phyloP scores from a whole-genome alignment of 2,329 filamentous ascomycete genomes.

The Colletotrichum eremochloae region DNA sequence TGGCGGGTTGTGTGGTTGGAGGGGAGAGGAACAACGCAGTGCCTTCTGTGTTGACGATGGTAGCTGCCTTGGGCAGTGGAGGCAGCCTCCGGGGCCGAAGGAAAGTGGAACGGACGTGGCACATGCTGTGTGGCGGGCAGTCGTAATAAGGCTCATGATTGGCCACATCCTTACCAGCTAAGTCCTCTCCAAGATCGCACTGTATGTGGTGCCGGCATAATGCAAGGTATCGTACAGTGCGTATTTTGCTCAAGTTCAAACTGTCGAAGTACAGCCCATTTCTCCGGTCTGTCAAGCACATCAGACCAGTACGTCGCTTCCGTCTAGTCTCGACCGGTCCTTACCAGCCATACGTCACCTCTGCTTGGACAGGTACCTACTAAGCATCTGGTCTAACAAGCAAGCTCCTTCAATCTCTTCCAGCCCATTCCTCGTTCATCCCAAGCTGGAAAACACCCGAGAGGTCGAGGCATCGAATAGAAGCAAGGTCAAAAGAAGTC shows the following conservation, averaged over 20 bases:
- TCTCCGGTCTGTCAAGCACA: slow-evolving; percentile 12
- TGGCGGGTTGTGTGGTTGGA: not conserved
- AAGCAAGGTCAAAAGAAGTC: not conserved
- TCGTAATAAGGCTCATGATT: slow-evolving; percentile 19
- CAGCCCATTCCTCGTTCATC: not conserved
- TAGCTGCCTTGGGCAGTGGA: slow-evolving; percentile 17
- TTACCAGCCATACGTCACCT: not conserved
- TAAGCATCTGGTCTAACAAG: slow-evolving; percentile 4
- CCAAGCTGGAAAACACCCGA: slow-evolving; percentile 12
- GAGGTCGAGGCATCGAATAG: slow-evolving; percentile 6
- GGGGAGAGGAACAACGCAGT: slow-evolving; percentile 9
- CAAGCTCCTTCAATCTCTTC: not conserved
- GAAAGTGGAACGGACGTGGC: slow-evolving; percentile 36
- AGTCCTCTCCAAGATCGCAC: not conserved
- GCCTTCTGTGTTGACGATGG: slow-evolving; percentile 27
- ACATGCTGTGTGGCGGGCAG: slow-evolving; percentile 30
- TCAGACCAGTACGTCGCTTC: slow-evolving; percentile 4
- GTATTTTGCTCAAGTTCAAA: not conserved
- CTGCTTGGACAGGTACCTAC: not conserved
- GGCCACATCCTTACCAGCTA: not conserved
- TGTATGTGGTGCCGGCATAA: not conserved
- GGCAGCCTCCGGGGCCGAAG: slow-evolving; percentile 9
- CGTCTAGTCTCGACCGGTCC: slow-evolving; percentile 6
- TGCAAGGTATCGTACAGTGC: not conserved
- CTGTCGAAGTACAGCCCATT: slow-evolving; percentile 2